Evolutionary conservation across 208 protist species (phyloP), one percentile per base, ranked within the genome.

Genomic region (Vickermania ingenoplastis): DNA sequence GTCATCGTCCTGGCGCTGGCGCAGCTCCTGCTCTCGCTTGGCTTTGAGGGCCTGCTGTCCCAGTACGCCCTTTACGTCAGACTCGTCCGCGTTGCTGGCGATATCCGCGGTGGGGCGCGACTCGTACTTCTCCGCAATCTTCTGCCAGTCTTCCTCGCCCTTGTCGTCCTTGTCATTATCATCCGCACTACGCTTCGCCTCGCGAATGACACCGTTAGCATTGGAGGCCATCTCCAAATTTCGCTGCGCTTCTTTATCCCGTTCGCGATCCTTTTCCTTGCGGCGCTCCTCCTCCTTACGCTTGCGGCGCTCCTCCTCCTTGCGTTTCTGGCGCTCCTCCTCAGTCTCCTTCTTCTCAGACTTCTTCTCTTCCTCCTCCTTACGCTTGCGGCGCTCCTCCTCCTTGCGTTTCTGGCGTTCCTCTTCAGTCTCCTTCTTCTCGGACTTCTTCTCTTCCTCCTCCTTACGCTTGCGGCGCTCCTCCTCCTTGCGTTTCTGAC

Each of bases 11-110:
- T 73, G 53, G 28, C 50, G 68, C 11, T 57, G 59, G 14, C 69
- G 75, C 59, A 74, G 81, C 54, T 91, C 87, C 67, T 92, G 84
- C 0, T 88, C 79, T 0, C 71, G 61, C 77, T 95, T 92, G 29
- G 88, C 85, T 53, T 82, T 73, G 25, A 92, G 73, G 36, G 88
- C 88, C 71, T 95, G 81, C 67, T 95, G 81, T 4, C 75, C 88
- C 3, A 95, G 75, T 48, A 77, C 69, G 5, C 88, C 88, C 59
- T 75, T 81, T 41, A 86, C 83, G 27, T 91, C 77, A 11, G 52
- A 77, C 17, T 81, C 80, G 29, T 77, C 69, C 3, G 55, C 77
- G 21, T 69, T 69, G 11, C 57, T 72, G 1, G 69, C 77, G 17
- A 53, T 75, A 23, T 31, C 53, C 0, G 72, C 69, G 31, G 28